Base-by-base conservation (phyloP, 176 grass and related monocot genomes). In the Bonia amplexicaulis region DNA sequence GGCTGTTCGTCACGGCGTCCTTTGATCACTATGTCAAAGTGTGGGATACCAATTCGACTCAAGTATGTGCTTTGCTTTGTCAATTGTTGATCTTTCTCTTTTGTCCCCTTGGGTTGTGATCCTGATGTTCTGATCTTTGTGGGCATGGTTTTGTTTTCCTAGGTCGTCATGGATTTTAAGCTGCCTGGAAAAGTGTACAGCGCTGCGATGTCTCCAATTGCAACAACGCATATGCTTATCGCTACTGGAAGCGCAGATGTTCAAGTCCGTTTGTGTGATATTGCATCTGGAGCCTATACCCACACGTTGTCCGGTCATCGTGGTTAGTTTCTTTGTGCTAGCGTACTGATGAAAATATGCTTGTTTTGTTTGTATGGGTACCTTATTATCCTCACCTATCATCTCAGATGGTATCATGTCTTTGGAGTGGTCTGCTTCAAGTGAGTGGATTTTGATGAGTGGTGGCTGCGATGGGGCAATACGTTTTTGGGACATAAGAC, bases 401-500 rank as follows among this genome's bases (percentile, higher is more conserved):
- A 83, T 93, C 78, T 57, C 80, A 98, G 96, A 95, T 90, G 96
- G 96, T 80, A 85, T 98, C 65, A 93, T 98, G 96, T 87, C 93
- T 69, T 70, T 98, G 82, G 93, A 98, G 77, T 98, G 96, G 96
- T 98, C 96, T 71, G 77, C 77, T 69, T 93, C 89, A 80, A 95
- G 89, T 79, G 96, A 98, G 62, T 98, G 93, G 86, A 68, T 93
- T 52, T 85, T 98, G 84, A 93, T 95, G 83, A 93, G 85, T 31
- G 96, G 93, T 58, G 96, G 96, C 35, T 89, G 83, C 1, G 96
- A 98, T 14, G 96, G 96, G 48, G 91, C 96, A 42, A 95, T 98
- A 87, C 89, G 91, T 37, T 98, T 98, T 87, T 98, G 96, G 96
- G 96, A 98, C 80, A 98, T 98, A 47, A 90, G 96, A 85, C 80